Conservation (phyloP, 2,329 filamentous ascomycete genomes). For the Xylariales sp. region DNA sequence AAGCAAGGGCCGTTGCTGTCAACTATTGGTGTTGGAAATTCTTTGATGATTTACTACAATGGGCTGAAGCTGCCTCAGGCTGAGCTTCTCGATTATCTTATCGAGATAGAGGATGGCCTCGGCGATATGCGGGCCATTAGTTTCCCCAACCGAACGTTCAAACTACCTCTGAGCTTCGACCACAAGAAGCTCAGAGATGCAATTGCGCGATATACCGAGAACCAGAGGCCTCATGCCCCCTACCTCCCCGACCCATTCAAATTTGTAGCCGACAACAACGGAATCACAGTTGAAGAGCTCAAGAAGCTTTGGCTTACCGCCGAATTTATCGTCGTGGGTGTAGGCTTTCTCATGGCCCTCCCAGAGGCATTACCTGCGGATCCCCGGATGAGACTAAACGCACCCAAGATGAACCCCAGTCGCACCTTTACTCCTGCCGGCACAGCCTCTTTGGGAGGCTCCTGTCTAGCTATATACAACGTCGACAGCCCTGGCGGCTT, state of each 20-base stretch:
- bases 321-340: slow-evolving; percentile 3
- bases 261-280: slow-evolving; percentile 12
- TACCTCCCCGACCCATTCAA: slow-evolving; percentile 25
- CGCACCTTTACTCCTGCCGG: slow-evolving; percentile 53
- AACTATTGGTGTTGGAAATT: slow-evolving; percentile 45
- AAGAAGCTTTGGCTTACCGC: slow-evolving; percentile 10
- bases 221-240: slow-evolving; percentile 18
- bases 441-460: slow-evolving; percentile 51
- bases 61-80: slow-evolving; percentile 30
- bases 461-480: slow-evolving; percentile 49
- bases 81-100: slow-evolving; percentile 30
- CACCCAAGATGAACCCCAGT: slow-evolving; percentile 53
- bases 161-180: slow-evolving; percentile 38
- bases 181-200: slow-evolving; percentile 18
- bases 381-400: slow-evolving; percentile 46
- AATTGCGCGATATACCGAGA: slow-evolving; percentile 22
- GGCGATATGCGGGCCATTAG: slow-evolving; percentile 33
- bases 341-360: slow-evolving; percentile 7
- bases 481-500: slow-evolving; percentile 55
- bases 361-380: slow-evolving; percentile 32
- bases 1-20: slow-evolving; percentile 28
- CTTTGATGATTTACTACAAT: slow-evolving; percentile 40
- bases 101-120: slow-evolving; percentile 29
- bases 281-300: slow-evolving; percentile 7
- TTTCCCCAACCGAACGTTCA: slow-evolving; percentile 38